A percentile compares a stretch with the other conserved stretches of the same genome.
Conservation (phyloP, 768 basidiomycete species). For the Amanita rimosa region DNA sequence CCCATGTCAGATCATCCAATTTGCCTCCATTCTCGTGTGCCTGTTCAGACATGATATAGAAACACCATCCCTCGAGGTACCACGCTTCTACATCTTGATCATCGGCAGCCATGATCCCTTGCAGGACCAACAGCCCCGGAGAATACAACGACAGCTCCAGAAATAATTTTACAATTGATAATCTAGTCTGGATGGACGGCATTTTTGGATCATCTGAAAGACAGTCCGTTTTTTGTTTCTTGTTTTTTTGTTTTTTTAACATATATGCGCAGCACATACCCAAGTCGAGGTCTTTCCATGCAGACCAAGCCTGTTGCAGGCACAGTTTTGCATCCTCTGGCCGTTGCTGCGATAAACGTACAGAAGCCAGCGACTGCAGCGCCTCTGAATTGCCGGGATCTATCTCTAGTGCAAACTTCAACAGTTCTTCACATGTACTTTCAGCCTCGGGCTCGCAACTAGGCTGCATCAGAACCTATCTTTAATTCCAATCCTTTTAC, state of each 20-base stretch:
- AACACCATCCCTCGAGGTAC: constrained; percentile 94
- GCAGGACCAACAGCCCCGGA: constrained; percentile 64
- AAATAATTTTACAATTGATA: constrained; percentile 71
- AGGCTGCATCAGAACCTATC: background rate
- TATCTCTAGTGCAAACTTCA: constrained; percentile 58
- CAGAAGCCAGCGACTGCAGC: constrained; percentile 70
- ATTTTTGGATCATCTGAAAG: constrained; percentile 49
- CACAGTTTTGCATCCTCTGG: constrained; percentile 71
- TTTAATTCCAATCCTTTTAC: constrained; percentile 11
- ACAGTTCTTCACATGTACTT: constrained; percentile 67
- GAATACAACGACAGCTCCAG: constrained; percentile 65
- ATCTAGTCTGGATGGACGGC: constrained; percentile 62
- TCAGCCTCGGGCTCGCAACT: constrained; percentile 82
- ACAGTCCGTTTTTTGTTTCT: constrained; percentile 1
- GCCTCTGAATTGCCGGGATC: constrained; percentile 74
- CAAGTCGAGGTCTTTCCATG: constrained; percentile 59
- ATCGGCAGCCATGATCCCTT: constrained; percentile 70
- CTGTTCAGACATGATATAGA: constrained; percentile 72
- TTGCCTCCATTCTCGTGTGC: constrained; percentile 45
- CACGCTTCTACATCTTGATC: constrained; percentile 86
- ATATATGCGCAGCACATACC: constrained; percentile 14
- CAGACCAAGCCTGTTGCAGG: constrained; percentile 55
- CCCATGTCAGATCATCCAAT: constrained; percentile 48
- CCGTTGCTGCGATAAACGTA: constrained; percentile 79
- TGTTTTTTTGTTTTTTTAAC: background rate